Base-by-base conservation (phyloP, 1,139 yeast species). In the Blastobotrys buckinghamii region DNA sequence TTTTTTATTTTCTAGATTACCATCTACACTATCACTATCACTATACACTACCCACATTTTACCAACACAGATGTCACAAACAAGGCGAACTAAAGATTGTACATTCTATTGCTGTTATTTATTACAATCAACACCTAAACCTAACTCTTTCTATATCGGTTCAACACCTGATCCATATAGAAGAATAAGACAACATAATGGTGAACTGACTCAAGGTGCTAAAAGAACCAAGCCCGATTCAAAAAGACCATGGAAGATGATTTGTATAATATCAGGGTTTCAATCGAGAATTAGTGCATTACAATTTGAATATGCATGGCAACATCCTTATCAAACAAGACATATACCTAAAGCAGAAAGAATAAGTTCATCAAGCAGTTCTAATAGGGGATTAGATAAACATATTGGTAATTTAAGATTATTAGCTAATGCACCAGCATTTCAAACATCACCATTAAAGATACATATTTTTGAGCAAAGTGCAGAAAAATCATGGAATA, bases 291-390 rank as follows among this genome's bases (percentile, higher is more conserved):
- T 82, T 2, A 67, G 82, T 6, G 95, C 95, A 0, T 65, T 86
- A 48, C 90, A 84, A 62, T 79, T 79, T 60, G 78, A 66, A 57
- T 87, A 83, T 64, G 90, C 94, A 1, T 81, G 86, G 78, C 95
- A 86, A 58, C 92, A 85, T 62, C 73, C 84, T 0, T 72, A 79
- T 53, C 74, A 71, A 45, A 82, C 94, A 0, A 69, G 89, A 40
- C 87, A 78, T 59, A 80, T 84, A 3, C 58, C 66, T 1, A 56
- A 56, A 0, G 66, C 63, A 1, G 57, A 57, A 24, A 53, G 66
- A 20, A 53, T 61, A 24, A 51, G 49, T 20, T 46, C 48, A n/a
- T 37, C 45, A 15, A 37, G 35, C 0, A 63, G 38, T 59, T 66
- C 45, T 5, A 50, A 29, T 73, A 77, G 13, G 57, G 51, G 74